Base-by-base conservation (phyloP, 2,329 filamentous ascomycete genomes). In the Aspergillus fructus region DNA sequence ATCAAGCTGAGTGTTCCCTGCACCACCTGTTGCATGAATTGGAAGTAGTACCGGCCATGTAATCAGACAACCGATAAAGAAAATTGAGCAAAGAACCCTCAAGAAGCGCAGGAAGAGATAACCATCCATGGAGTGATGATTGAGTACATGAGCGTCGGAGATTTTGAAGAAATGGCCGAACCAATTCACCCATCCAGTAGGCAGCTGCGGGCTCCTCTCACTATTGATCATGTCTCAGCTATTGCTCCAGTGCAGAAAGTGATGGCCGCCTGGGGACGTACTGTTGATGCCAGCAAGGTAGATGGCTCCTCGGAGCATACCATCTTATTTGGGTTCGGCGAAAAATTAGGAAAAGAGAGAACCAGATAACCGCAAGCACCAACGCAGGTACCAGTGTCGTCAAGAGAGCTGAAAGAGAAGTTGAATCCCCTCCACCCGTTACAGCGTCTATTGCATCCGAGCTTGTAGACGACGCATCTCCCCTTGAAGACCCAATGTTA, bases 41-140 rank as follows among this genome's bases (percentile, higher is more conserved):
- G 94, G 93, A 84, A 90, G 89, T 15, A 97, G 80, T 33, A 97
- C 82, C 0, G 94, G 93, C 89, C 91, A 96, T 39, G 90, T 91
- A 59, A 97, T 87, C 64, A 85, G 78, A 67, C 89, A 91, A 48
- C 93, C 94, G 6, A 91, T 87, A 30, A 97, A 83, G 72, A 89
- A 93, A 60, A 93, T 88, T 58, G 89, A 82, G 60, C 88, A 87
- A 43, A 90, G 79, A 45, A 94, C 89, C 64, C 91, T 88, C 61
- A 97, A 78, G 66, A 93, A 96, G 21, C 93, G 90, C 23, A 97
- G 81, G 74, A 96, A 96, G 45, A 97, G 87, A 75, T 93, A 97
- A 23, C 90, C 90, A 72, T 97, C 93, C 52, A 97, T 84, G 1
- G 92, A 96, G 64, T 92, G 90, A 76, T 96, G 90, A 66, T 94